Conservation (phyloP, 352 stramenopile genomes). For the Phytophthora ohioensis region DNA sequence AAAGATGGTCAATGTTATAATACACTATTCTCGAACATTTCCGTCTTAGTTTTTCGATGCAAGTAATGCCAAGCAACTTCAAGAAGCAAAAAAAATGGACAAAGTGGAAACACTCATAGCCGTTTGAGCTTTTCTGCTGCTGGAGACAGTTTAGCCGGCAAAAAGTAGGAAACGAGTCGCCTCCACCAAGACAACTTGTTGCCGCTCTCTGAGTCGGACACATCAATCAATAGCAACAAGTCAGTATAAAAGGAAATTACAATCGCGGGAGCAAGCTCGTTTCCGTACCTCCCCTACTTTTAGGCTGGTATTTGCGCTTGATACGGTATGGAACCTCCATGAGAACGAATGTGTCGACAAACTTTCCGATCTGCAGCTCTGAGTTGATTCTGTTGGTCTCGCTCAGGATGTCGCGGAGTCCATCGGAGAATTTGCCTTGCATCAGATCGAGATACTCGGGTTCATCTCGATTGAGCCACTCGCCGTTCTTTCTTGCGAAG, state of each 20-base stretch:
- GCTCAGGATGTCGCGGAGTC: neutral
- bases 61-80: too few species aligned
- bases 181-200: neutral
- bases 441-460: neutral
- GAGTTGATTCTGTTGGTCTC: neutral
- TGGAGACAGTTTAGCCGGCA: neutral
- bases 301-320: neutral
- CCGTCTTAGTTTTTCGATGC: too few species aligned
- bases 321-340: neutral
- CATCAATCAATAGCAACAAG: neutral
- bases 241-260: neutral
- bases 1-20: neutral
- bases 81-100: too few species aligned
- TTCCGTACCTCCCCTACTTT: neutral
- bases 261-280: neutral
- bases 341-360: neutral
- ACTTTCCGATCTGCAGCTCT: neutral
- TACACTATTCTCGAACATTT: too few species aligned
- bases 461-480: neutral
- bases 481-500: neutral
- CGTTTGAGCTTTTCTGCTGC: neutral
- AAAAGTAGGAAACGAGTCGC: neutral
- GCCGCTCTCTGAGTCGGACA: neutral
- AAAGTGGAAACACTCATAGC: too few species aligned
- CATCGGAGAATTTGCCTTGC: neutral